phyloP scores from a whole-genome alignment of 2,329 filamentous ascomycete species.

The Aspergillus calidoustus region DNA sequence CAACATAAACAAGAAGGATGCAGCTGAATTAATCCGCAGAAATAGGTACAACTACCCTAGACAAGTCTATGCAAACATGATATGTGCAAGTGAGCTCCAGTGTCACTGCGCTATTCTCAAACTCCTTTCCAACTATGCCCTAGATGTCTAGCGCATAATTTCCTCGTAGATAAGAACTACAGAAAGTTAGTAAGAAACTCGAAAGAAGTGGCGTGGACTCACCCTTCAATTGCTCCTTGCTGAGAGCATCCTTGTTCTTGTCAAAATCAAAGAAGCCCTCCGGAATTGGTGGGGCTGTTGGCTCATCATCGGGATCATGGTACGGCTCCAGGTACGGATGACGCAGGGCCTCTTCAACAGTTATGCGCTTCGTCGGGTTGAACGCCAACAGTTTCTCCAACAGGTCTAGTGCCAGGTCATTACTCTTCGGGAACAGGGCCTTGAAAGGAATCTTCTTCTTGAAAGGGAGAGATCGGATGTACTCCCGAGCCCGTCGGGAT shows the following conservation, averaged over 20 bases:
- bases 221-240: slow-evolving; percentile 98
- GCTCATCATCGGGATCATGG: slow-evolving; percentile 98
- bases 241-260: slow-evolving; percentile 98
- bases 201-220: slow-evolving; percentile 23
- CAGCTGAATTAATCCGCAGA: slow-evolving; percentile 16
- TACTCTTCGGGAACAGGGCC: slow-evolving; percentile 97
- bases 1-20: slow-evolving; percentile 1
- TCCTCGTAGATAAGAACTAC: slow-evolving; percentile 90
- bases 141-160: slow-evolving; percentile 71
- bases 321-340: slow-evolving; percentile 99
- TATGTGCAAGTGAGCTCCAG: slow-evolving; percentile 23
- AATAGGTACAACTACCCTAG: slow-evolving; percentile 15
- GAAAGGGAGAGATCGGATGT: slow-evolving; percentile 96
- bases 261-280: slow-evolving; percentile 99
- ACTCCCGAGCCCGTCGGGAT: slow-evolving; percentile 93
- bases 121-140: background rate
- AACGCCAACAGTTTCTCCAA: slow-evolving; percentile 96
- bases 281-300: slow-evolving; percentile 92
- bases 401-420: slow-evolving; percentile 90
- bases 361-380: slow-evolving; percentile 98
- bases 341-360: slow-evolving; percentile 93
- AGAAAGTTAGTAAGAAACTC: slow-evolving; percentile 19
- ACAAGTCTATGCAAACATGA: slow-evolving; percentile 25
- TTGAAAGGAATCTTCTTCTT: slow-evolving; percentile 99
- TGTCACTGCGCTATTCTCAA: slow-evolving; percentile 6